phyloP scores from a whole-genome alignment of 1,284 basidiomycete genomes.

The Apiotrichum brassicae region DNA sequence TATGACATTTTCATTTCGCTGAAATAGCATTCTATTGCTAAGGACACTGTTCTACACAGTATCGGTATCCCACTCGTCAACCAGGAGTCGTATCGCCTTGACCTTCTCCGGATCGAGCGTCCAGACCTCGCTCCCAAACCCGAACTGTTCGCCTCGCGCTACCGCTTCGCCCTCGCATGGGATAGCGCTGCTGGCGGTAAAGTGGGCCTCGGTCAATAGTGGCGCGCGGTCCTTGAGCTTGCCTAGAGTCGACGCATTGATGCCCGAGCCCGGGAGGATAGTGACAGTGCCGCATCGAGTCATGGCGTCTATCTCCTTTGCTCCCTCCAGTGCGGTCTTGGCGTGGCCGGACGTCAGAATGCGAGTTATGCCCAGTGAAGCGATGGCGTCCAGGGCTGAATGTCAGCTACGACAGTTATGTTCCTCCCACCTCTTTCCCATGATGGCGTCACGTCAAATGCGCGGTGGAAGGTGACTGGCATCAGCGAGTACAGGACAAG shows the following conservation, averaged over 20 bases:
- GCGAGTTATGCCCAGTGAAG: conserved; percentile 60
- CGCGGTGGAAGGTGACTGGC: conserved; percentile 72
- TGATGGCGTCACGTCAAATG: conserved; percentile 66
- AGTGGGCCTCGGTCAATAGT: conserved; percentile 41
- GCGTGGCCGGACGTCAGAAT: conserved; percentile 61
- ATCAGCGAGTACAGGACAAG: not conserved
- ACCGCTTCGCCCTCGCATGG: not conserved
- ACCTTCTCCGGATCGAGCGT: conserved; percentile 11
- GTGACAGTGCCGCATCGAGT: conserved; percentile 26
- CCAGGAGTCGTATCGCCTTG: not conserved
- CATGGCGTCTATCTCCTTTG: conserved; percentile 6
- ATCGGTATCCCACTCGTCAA: conserved; percentile 5
- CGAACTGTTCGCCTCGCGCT: conserved; percentile 11
- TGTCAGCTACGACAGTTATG: not conserved
- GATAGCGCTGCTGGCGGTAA: conserved; percentile 15
- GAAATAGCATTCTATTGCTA: no score
- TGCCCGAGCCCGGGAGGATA: conserved; percentile 44
- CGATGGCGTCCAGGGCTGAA: conserved; percentile 55
- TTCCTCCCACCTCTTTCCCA: conserved; percentile 24
- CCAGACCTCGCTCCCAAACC: conserved; percentile 15
- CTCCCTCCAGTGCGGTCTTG: conserved; percentile 15
- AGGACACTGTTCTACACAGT: no score
- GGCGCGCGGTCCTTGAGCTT: conserved; percentile 52
- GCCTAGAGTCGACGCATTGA: conserved; percentile 16
- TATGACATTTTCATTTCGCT: no score